phyloP scores from a whole-genome alignment of 495 filamentous ascomycete genomes.

The Lindgomyces ingoldianus region DNA sequence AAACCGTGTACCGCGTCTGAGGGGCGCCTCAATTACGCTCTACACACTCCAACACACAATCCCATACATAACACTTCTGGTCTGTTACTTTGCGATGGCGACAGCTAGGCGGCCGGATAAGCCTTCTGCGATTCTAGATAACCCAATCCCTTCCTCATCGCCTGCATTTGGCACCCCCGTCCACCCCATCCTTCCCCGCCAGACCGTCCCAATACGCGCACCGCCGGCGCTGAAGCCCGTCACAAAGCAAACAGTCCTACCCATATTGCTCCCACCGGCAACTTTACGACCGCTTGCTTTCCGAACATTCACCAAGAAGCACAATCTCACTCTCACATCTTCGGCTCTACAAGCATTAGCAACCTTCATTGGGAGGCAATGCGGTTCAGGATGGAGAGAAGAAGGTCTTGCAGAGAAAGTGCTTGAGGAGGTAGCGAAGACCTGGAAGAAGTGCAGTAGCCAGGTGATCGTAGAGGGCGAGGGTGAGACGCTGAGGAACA shows the following conservation, averaged over 20 bases:
- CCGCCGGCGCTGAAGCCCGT: constrained; percentile 54
- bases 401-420: constrained; percentile 90
- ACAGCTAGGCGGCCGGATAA: constrained; percentile 27
- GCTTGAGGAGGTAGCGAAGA: constrained; percentile 83
- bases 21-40: background rate
- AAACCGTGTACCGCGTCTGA: constrained; percentile 4
- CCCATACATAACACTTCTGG: background rate
- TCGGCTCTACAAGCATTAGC: constrained; percentile 81
- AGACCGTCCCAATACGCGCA: constrained; percentile 51
- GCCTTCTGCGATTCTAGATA: constrained; percentile 35
- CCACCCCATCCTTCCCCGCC: constrained; percentile 64
- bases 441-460: constrained; percentile 81
- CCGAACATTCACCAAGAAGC: constrained; percentile 95
- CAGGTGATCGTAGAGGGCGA: constrained; percentile 87
- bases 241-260: constrained; percentile 72
- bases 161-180: constrained; percentile 84
- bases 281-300: constrained; percentile 90
- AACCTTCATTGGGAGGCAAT: constrained; percentile 86
- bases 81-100: constrained; percentile 17
- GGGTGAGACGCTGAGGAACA: constrained; percentile 68
- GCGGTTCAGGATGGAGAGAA: constrained; percentile 94
- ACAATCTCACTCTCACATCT: constrained; percentile 90
- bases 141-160: constrained; percentile 80
- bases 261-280: constrained; percentile 82
- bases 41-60: background rate